Percentiles rank a stretch among this genome's conserved stretches.
These are phyloP conservation scores for Parachaetomium inaequale DNA, from an alignment of 495 filamentous ascomycete genomes.

Conservation along the genomic window DNA sequence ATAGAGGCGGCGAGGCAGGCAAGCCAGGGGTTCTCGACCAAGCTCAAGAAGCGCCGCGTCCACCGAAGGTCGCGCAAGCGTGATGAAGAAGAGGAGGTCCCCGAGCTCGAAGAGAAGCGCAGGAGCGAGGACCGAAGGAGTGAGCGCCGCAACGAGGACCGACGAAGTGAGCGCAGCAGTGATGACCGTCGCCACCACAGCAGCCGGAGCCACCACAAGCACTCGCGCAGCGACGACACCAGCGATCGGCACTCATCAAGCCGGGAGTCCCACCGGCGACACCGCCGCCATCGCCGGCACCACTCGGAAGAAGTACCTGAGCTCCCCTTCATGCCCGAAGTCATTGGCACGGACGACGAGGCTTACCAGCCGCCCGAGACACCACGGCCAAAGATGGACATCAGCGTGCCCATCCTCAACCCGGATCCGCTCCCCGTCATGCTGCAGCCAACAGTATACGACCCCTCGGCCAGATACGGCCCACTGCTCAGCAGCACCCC, in stretches of 20 bases:
- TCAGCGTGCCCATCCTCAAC: conserved; percentile 49
- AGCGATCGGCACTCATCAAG: conserved; percentile 12
- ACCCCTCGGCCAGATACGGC: conserved; percentile 38
- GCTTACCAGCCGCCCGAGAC: conserved; percentile 37
- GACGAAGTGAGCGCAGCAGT: conserved; percentile 20
- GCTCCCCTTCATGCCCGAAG: conserved; percentile 32
- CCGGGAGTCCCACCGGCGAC: conserved; percentile 19
- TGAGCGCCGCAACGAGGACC: conserved; percentile 21
- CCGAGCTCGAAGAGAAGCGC: conserved; percentile 15
- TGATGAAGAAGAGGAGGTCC: conserved; percentile 11
- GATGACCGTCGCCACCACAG: conserved; percentile 26
- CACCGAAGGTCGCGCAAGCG: conserved; percentile 40
- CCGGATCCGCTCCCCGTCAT: conserved; percentile 41
- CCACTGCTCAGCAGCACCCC: conserved; percentile 17
- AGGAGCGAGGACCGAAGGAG: conserved; percentile 18
- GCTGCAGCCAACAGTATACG: conserved; percentile 46
- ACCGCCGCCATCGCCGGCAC: conserved; percentile 32
- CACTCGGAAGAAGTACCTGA: conserved; percentile 29
- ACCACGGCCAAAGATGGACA: conserved; percentile 30
- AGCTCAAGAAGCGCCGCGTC: conserved; percentile 46
- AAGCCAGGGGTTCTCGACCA: conserved; percentile 43
- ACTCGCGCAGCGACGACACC: conserved; percentile 33
- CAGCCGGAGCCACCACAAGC: conserved; percentile 33
- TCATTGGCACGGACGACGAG: conserved; percentile 41
- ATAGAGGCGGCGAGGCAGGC: conserved; percentile 42